Conservation (phyloP, 805 yeast species). For the Jamesozyma lodderae region DNA sequence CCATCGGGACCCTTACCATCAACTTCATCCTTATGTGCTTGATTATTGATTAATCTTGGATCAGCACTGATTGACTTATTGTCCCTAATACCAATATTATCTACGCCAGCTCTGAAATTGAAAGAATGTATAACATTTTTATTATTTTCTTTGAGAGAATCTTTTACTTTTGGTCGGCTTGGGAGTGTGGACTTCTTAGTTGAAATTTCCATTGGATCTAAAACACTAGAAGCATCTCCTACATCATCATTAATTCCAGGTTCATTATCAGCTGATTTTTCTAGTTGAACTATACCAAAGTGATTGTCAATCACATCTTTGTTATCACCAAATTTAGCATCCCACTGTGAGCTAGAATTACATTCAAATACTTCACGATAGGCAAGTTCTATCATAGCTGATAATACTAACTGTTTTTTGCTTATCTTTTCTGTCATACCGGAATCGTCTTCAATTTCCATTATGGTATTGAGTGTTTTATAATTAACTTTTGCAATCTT, state of each 20-base stretch:
- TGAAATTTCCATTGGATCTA: constrained; percentile 1
- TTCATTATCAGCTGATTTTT: constrained; percentile 15
- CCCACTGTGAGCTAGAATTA: constrained; percentile 34
- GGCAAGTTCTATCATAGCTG: constrained; percentile 70
- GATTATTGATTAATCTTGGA: constrained; percentile 62
- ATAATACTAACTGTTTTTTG: constrained; percentile 28
- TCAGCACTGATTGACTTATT: constrained; percentile 74
- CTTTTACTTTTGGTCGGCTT: not conserved
- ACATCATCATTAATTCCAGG: constrained; percentile 2
- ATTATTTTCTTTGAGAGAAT: not conserved
- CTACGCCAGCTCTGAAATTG: constrained; percentile 82
- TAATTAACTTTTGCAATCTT: constrained; percentile 28
- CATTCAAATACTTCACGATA: constrained; percentile 53
- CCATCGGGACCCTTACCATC: constrained; percentile 67
- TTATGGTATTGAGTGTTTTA: constrained; percentile 17
- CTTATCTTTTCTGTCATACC: not conserved
- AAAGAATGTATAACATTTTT: constrained; percentile 41
- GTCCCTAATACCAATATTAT: constrained; percentile 77
- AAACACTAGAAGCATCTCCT: constrained; percentile 1
- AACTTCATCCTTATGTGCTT: constrained; percentile 62
- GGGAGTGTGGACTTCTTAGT: not conserved
- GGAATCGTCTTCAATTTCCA: not conserved
- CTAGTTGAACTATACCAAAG: constrained; percentile 6
- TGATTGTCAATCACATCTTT: constrained; percentile 1
- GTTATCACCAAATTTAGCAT: constrained; percentile 37